Evolutionary conservation across 2,329 filamentous ascomycete genomes (phyloP).

Genomic region (Blumeria graminis): DNA sequence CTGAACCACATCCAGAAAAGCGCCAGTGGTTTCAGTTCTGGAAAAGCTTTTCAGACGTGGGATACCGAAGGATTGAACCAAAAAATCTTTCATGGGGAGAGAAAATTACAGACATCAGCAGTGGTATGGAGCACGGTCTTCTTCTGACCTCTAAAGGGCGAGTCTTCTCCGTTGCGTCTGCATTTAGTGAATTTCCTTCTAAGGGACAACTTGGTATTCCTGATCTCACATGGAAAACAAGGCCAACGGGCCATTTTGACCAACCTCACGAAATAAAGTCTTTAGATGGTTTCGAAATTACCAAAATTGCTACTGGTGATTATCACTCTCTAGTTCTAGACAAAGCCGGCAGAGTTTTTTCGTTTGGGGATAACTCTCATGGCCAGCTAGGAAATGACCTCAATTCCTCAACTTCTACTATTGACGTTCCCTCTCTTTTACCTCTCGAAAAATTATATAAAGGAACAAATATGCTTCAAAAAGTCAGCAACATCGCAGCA

Average conservation of each 20-base stretch:
- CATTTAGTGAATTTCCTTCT: conserved; percentile 51
- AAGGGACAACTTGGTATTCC: conserved; percentile 74
- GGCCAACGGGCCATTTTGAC: conserved; percentile 57
- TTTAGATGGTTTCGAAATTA: conserved; percentile 45
- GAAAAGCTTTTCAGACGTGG: conserved; percentile 31
- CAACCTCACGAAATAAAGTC: conserved; percentile 55
- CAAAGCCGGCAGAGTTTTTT: conserved; percentile 51
- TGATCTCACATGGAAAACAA: conserved; percentile 54
- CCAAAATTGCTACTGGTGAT: conserved; percentile 61
- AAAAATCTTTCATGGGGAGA: conserved; percentile 40
- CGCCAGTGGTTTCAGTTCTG: conserved; percentile 51
- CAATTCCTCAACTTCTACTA: conserved; percentile 31
- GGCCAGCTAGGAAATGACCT: conserved; percentile 79
- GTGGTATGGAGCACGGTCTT: conserved; percentile 67
- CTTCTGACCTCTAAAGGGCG: conserved; percentile 67
- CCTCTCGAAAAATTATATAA: conserved; percentile 50
- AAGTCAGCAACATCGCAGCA: conserved; percentile 56
- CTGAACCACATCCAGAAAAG: conserved; percentile 38
- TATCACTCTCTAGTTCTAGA: conserved; percentile 65
- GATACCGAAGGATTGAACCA: conserved; percentile 51
- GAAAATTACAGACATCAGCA: conserved; percentile 46
- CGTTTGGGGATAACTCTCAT: conserved; percentile 73
- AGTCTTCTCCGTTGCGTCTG: conserved; percentile 70
- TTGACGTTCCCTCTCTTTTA: conserved; percentile 48
- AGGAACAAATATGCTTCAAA: conserved; percentile 34